Evolutionary conservation across 2,329 filamentous ascomycete species (phyloP).

Genomic region (Pseudogymnoascus sp.): DNA sequence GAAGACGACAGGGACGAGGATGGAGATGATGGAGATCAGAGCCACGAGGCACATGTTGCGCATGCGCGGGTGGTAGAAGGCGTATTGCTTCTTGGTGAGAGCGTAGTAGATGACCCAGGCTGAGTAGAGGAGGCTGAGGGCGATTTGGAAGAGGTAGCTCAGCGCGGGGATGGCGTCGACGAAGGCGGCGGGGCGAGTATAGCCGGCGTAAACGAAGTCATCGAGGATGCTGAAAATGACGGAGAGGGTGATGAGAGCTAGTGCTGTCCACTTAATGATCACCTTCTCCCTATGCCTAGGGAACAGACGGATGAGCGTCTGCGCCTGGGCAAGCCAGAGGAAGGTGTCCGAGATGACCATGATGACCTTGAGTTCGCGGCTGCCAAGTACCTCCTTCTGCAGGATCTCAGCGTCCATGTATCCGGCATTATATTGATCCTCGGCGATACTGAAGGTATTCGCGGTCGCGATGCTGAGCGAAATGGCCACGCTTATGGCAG

Average conservation of each 20-base stretch:
- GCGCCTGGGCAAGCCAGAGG: slow-evolving; percentile 93
- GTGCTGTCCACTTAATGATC: slow-evolving; percentile 97
- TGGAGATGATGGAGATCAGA: slow-evolving; percentile 52
- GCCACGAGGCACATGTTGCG: slow-evolving; percentile 61
- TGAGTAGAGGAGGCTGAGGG: slow-evolving; percentile 61
- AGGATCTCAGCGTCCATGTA: slow-evolving; percentile 71
- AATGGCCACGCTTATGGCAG: slow-evolving; percentile 64
- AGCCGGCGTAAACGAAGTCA: slow-evolving; percentile 61
- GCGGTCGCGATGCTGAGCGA: slow-evolving; percentile 90
- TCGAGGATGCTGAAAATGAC: slow-evolving; percentile 86
- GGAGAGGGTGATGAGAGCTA: slow-evolving; percentile 84
- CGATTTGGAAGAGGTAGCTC: slow-evolving; percentile 63
- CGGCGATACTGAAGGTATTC: slow-evolving; percentile 79
- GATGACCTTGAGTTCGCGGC: slow-evolving; percentile 79
- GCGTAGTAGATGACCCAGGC: slow-evolving; percentile 69
- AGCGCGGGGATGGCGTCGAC: slow-evolving; percentile 80
- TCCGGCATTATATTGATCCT: slow-evolving; percentile 69
- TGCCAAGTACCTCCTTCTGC: slow-evolving; percentile 71
- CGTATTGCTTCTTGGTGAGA: slow-evolving; percentile 60
- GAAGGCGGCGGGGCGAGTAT: slow-evolving; percentile 62
- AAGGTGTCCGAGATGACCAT: slow-evolving; percentile 93
- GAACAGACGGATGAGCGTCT: slow-evolving; percentile 91
- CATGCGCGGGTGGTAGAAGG: slow-evolving; percentile 66
- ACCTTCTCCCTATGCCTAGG: slow-evolving; percentile 95
- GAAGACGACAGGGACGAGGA: slow-evolving; percentile 65